Evolutionary conservation across 2,329 filamentous ascomycete genomes (phyloP).

Genomic region (Fusarium papillatum): DNA sequence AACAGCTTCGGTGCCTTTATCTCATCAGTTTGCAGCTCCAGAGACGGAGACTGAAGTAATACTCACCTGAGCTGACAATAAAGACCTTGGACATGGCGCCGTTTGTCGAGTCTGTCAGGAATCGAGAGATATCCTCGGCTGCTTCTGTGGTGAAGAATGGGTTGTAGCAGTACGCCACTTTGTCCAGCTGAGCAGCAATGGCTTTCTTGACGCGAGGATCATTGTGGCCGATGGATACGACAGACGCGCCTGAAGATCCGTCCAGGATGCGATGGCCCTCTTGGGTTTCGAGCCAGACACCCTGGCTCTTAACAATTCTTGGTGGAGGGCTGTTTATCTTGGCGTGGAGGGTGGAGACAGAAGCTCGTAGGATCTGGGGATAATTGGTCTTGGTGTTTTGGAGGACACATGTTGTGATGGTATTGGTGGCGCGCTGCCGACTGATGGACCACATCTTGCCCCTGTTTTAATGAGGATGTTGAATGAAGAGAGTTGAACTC

Average conservation of each 20-base stretch:
- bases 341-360: conserved; percentile 30
- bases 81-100: conserved; percentile 32
- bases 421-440: neutral
- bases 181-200: conserved; percentile 16
- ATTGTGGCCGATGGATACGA: conserved; percentile 31
- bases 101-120: conserved; percentile 24
- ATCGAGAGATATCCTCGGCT: conserved; percentile 16
- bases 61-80: conserved; percentile 24
- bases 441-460: neutral
- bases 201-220: conserved; percentile 28
- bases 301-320: conserved; percentile 20
- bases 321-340: conserved; percentile 32
- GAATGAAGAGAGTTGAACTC: neutral
- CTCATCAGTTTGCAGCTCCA: neutral
- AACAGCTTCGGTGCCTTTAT: conserved; percentile 35
- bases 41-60: neutral
- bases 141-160: conserved; percentile 33
- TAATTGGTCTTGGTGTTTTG: neutral
- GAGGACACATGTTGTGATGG: neutral
- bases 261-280: conserved; percentile 23
- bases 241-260: conserved; percentile 33
- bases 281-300: conserved; percentile 27
- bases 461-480: neutral
- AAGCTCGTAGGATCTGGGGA: neutral
- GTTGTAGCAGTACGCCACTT: conserved; percentile 31